Percentiles rank a stretch among this genome's conserved stretches.
phyloP scores from a whole-genome alignment of 495 filamentous ascomycete genomes.

The Antarctomyces pellizariae region DNA sequence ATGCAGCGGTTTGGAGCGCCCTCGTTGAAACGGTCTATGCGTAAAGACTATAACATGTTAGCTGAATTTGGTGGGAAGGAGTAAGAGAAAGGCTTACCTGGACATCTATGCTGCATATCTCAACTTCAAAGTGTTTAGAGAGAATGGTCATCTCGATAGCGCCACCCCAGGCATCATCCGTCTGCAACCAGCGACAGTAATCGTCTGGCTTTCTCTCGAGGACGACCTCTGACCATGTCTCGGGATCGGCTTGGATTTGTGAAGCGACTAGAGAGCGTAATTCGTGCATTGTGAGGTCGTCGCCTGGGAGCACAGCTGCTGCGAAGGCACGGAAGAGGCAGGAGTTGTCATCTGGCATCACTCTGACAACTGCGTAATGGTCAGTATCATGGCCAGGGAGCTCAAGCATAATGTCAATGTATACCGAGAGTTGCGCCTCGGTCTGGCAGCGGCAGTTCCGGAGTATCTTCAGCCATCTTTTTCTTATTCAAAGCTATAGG shows the following conservation, averaged over 20 bases:
- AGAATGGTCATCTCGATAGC: slow-evolving; percentile 75
- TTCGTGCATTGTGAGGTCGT: slow-evolving; percentile 43
- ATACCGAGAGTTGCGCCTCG: slow-evolving; percentile 31
- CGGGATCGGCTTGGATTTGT: slow-evolving; percentile 47
- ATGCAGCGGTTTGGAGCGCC: slow-evolving; percentile 45
- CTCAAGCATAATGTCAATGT: background rate
- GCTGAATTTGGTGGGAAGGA: background rate
- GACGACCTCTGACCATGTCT: slow-evolving; percentile 48
- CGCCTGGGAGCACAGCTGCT: slow-evolving; percentile 45
- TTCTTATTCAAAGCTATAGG: slow-evolving; percentile 11
- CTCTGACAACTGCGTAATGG: slow-evolving; percentile 38
- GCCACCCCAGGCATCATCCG: slow-evolving; percentile 70
- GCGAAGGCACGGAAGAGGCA: slow-evolving; percentile 85
- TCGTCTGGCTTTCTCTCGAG: slow-evolving; percentile 49
- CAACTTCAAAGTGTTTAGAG: slow-evolving; percentile 62
- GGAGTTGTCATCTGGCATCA: slow-evolving; percentile 94
- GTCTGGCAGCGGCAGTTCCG: slow-evolving; percentile 39
- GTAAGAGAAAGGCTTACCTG: slow-evolving; percentile 13
- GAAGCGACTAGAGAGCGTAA: slow-evolving; percentile 66
- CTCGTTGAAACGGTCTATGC: slow-evolving; percentile 59
- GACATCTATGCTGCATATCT: slow-evolving; percentile 67
- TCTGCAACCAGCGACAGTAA: slow-evolving; percentile 73
- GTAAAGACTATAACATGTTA: slow-evolving; percentile 10
- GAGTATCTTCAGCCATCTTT: slow-evolving; percentile 28
- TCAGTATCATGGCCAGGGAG: slow-evolving; percentile 1